phyloP scores from a whole-genome alignment of 495 filamentous ascomycete genomes.

The Lasiosphaeria ovina region DNA sequence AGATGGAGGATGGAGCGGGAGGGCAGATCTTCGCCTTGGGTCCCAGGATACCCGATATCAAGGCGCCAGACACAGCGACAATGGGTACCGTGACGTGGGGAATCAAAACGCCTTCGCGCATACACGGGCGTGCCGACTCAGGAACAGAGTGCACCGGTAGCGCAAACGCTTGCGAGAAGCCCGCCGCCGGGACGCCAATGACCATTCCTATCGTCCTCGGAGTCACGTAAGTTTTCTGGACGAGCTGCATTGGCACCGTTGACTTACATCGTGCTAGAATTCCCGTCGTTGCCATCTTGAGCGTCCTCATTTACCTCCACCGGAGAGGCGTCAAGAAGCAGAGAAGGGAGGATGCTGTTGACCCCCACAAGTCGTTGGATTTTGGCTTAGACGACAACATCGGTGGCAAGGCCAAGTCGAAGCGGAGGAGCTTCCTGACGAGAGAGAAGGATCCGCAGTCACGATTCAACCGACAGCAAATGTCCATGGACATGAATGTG shows the following conservation, averaged over 20 bases:
- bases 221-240: conserved; percentile 66
- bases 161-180: conserved; percentile 50
- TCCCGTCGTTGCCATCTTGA: conserved; percentile 65
- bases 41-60: conserved; percentile 24
- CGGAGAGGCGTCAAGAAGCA: conserved; percentile 71
- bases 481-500: conserved; percentile 82
- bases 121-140: conserved; percentile 17
- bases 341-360: conserved; percentile 74
- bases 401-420: conserved; percentile 30
- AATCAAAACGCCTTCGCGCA: conserved; percentile 17
- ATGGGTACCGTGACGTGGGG: conserved; percentile 16
- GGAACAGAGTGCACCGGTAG: conserved; percentile 23
- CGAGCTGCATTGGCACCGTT: conserved; percentile 20
- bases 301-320: conserved; percentile 73
- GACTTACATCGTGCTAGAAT: conserved; percentile 54
- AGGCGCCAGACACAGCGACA: conserved; percentile 8
- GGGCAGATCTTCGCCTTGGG: conserved; percentile 27
- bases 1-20: conserved; percentile 29
- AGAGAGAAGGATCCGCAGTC: conserved; percentile 51
- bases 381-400: conserved; percentile 70
- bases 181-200: conserved; percentile 53
- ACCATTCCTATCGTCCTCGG: conserved; percentile 77
- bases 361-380: conserved; percentile 89
- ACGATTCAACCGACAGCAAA: conserved; percentile 65
- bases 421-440: conserved; percentile 48